A percentile compares a stretch with the other conserved stretches of the same genome.
Evolutionary conservation across 129 eudicot species (phyloP).

Genomic region (Flaveria ramosissima): DNA sequence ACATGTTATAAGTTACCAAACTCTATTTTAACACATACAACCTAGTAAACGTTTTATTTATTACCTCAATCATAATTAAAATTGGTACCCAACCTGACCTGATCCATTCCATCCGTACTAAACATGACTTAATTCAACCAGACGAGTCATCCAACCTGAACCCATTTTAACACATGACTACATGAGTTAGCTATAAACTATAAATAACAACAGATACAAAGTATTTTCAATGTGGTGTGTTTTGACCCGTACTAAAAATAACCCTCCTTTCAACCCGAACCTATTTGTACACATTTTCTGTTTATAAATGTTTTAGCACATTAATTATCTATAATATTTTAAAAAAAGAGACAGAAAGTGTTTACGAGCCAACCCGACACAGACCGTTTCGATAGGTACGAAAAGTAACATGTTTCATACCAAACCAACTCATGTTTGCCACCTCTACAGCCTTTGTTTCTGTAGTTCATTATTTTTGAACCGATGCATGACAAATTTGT

Average conservation of each 20-base stretch:
- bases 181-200: neutral
- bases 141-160: neutral
- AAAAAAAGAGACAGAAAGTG: neutral
- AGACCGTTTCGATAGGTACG: neutral
- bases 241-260: too few species aligned
- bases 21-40: neutral
- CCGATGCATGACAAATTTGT: neutral
- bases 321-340: neutral
- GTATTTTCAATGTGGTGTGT: too few species aligned
- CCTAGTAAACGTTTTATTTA: neutral
- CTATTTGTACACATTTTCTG: neutral
- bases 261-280: too few species aligned
- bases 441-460: neutral
- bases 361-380: neutral
- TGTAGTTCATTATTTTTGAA: conserved; percentile 14
- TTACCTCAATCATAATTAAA: too few species aligned
- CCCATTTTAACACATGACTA: neutral
- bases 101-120: neutral
- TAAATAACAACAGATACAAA: too few species aligned
- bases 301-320: neutral
- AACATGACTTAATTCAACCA: neutral
- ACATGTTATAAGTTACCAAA: neutral
- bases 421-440: conserved; percentile 3
- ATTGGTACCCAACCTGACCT: neutral
- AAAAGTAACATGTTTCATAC: neutral